phyloP scores from a whole-genome alignment of 805 yeast genomes.

The Blastobotrys parvus region DNA sequence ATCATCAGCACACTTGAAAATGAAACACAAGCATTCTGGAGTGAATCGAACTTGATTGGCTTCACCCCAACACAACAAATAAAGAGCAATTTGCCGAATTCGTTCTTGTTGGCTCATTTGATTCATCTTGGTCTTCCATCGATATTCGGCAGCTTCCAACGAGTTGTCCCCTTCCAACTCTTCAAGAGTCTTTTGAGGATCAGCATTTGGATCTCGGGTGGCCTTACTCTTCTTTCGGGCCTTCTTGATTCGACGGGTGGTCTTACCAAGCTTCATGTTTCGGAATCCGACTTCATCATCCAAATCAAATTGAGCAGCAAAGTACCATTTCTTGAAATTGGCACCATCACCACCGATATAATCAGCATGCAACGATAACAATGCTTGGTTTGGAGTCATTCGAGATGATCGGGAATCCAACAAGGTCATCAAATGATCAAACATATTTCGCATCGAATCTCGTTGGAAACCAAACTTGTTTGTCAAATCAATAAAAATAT shows the following conservation, averaged over 20 bases:
- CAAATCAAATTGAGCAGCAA: conserved; percentile 61
- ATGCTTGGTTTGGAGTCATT: conserved; percentile 47
- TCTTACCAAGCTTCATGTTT: conserved; percentile 11
- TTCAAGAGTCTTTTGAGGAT: conserved; percentile 50
- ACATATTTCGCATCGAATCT: conserved; percentile 59
- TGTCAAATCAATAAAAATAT: conserved; percentile 44
- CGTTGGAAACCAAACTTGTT: conserved; percentile 59
- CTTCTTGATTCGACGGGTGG: conserved; percentile 30
- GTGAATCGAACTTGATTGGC: conserved; percentile 77
- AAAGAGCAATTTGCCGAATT: conserved; percentile 57
- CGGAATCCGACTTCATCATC: conserved; percentile 34
- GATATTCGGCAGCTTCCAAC: conserved; percentile 70
- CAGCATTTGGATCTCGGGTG: conserved; percentile 42
- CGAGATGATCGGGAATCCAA: conserved; percentile 65
- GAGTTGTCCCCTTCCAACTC: conserved; percentile 62
- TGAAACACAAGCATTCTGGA: conserved; percentile 84
- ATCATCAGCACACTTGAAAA: conserved; percentile 74
- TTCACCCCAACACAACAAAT: conserved; percentile 81
- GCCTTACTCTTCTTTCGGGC: conserved; percentile 41
- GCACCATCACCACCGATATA: conserved; percentile 66
- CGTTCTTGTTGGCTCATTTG: conserved; percentile 44
- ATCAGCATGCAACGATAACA: conserved; percentile 58
- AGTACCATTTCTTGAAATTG: conserved; percentile 68
- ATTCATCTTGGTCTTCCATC: conserved; percentile 44
- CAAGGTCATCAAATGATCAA: conserved; percentile 52